A percentile compares a stretch with the other conserved stretches of the same genome.
These are phyloP conservation scores for Metarhizium anisopliae DNA, from an alignment of 2,329 filamentous ascomycete genomes.

Conservation along the genomic window DNA sequence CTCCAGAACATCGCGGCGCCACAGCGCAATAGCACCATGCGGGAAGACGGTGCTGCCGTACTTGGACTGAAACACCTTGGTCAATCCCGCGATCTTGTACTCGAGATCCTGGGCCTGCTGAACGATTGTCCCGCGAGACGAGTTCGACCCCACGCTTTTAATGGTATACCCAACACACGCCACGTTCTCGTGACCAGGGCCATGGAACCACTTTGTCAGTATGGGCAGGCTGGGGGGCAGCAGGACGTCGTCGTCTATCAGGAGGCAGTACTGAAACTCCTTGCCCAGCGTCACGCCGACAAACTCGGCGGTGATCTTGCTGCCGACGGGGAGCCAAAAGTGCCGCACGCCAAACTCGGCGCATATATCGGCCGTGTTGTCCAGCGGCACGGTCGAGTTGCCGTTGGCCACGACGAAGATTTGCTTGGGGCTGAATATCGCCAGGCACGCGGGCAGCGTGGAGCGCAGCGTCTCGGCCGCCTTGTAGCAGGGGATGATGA, in stretches of 20 bases:
- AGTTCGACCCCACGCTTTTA: not conserved
- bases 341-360: not conserved
- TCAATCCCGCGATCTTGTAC: not conserved
- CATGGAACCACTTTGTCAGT: not conserved
- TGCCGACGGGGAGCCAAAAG: not conserved
- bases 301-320: not conserved
- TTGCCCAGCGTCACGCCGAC: not conserved
- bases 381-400: constrained; percentile 30
- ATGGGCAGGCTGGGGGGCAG: not conserved
- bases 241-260: not conserved
- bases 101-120: not conserved
- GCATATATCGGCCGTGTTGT: not conserved
- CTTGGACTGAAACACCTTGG: not conserved
- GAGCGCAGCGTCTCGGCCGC: not conserved
- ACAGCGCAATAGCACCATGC: not conserved
- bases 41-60: not conserved
- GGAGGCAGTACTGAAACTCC: not conserved
- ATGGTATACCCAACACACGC: not conserved
- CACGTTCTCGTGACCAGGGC: not conserved
- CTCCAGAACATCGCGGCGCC: not conserved
- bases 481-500: not conserved
- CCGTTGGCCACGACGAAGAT: constrained; percentile 34
- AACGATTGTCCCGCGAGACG: not conserved
- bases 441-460: not conserved
- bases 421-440: not conserved